phyloP scores from a whole-genome alignment of 140 eudicot genomes.

The Ambrosia hybrid region DNA sequence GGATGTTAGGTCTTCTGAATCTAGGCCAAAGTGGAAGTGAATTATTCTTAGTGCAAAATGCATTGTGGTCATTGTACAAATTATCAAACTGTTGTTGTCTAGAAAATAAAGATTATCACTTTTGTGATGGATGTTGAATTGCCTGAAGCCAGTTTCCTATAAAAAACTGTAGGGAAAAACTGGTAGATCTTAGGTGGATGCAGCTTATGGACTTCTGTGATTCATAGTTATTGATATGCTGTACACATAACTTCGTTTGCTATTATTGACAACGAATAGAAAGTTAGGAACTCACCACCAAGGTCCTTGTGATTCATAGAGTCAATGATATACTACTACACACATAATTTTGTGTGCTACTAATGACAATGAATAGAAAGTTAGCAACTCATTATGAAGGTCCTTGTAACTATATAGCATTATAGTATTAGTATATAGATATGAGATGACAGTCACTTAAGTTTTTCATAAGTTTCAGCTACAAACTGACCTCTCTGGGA shows the following conservation, averaged over 20 bases:
- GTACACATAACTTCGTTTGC: too few relatives aligned
- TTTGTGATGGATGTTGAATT: too few relatives aligned
- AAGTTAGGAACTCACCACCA: background rate
- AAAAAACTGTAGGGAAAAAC: background rate
- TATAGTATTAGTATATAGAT: background rate
- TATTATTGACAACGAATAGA: too few relatives aligned
- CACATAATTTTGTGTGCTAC: background rate
- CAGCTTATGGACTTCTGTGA: background rate
- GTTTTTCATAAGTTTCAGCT: background rate
- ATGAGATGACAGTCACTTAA: background rate
- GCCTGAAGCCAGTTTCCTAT: background rate
- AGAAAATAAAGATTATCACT: slow-evolving; percentile 3
- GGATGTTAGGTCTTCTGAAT: too few relatives aligned
- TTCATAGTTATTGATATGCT: too few relatives aligned
- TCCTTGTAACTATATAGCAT: background rate
- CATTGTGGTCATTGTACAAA: background rate
- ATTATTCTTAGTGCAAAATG: too few relatives aligned
- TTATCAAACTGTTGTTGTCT: slow-evolving; percentile 2
- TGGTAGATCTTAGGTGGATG: background rate
- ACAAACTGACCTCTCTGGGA: background rate
- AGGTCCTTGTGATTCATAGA: background rate
- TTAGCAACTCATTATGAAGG: background rate
- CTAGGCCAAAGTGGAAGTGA: too few relatives aligned
- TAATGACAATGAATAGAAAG: background rate
- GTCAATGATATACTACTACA: background rate